Conservation (phyloP, 805 yeast genomes). For the Yamadazyma paraphyllophila region DNA sequence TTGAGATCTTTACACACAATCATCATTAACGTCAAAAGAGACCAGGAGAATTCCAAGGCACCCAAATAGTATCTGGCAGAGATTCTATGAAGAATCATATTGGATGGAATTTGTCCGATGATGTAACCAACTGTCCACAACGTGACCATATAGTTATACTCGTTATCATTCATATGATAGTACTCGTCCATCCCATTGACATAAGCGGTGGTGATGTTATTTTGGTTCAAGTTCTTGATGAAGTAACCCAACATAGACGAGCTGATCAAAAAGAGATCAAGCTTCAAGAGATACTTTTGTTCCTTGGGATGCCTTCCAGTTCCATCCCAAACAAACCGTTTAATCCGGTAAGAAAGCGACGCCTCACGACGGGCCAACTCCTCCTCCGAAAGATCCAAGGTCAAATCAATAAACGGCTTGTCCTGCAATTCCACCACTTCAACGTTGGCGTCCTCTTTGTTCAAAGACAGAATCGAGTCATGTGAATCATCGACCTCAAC, state of each 20-base stretch:
- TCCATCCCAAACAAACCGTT: slow-evolving; percentile 36
- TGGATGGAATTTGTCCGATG: slow-evolving; percentile 51
- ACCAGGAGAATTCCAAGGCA: slow-evolving; percentile 33
- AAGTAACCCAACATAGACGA: slow-evolving; percentile 55
- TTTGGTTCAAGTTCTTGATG: slow-evolving; percentile 43
- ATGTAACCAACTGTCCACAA: slow-evolving; percentile 53
- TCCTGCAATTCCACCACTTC: background rate
- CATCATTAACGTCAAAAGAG: slow-evolving; percentile 27
- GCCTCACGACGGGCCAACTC: background rate
- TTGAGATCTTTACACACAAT: slow-evolving; percentile 22
- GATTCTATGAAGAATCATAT: slow-evolving; percentile 32
- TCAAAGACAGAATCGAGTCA: background rate
- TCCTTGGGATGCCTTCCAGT: slow-evolving; percentile 37
- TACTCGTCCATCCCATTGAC: slow-evolving; percentile 48
- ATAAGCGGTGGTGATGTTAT: slow-evolving; percentile 44
- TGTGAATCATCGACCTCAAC: background rate
- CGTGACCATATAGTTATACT: slow-evolving; percentile 44
- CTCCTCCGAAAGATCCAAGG: background rate
- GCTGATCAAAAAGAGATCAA: slow-evolving; percentile 48
- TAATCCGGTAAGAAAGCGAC: slow-evolving; percentile 9
- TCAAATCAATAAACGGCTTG: slow-evolving; percentile 6
- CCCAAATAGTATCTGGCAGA: slow-evolving; percentile 38
- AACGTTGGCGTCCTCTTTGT: background rate
- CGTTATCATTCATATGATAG: slow-evolving; percentile 38
- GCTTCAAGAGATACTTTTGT: slow-evolving; percentile 30